Base-by-base conservation (phyloP, 495 filamentous ascomycete genomes). In the Evernia prunastri region DNA sequence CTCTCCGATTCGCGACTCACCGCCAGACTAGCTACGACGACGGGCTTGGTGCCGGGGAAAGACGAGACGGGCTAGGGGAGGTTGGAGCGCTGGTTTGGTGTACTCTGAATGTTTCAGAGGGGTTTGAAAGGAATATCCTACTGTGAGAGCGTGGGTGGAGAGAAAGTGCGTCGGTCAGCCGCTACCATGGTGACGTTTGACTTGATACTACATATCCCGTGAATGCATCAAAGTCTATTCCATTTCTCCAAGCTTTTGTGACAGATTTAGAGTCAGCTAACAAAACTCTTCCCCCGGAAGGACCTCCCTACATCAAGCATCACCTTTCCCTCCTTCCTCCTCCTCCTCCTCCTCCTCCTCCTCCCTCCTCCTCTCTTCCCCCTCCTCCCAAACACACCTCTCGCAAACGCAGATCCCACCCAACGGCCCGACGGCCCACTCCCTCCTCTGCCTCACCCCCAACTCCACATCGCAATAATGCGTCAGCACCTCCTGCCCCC, bases 381-480 rank as follows among this genome's bases (percentile, higher is more conserved):
- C 25, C 13, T 64, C 64, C 54, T 87, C 85, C 82, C 83, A 86
- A 43, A 79, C 66, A 75, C 93, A 97, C 69, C 93, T 81, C 63
- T 82, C 71, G 77, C 93, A 97, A 77, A 88, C 83, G 74, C 93
- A 97, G 70, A 77, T 80, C 1, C 93, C 93, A 0, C 93, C 93
- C 61, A 97, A 78, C 37, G 89, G 88, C 4, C 92, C 93, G 58
- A 77, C 76, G 4, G 90, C 91, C 90, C 93, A 96, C 71, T 96
- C 93, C 71, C 95, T 84, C 66, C 94, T 80, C 70, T 93, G 82
- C 66, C 84, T 80, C 1, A 96, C 91, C 10, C 79, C 78, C 69
- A 98, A 69, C 23, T 84, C 78, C 60, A 96, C 84, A 76, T 98
- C 94, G 72, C 92, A 96, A 74, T 98, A 98, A 77, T 97, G 93